Conservation (phyloP, 2,329 filamentous ascomycete genomes). For the Hypomyces perniciosus region DNA sequence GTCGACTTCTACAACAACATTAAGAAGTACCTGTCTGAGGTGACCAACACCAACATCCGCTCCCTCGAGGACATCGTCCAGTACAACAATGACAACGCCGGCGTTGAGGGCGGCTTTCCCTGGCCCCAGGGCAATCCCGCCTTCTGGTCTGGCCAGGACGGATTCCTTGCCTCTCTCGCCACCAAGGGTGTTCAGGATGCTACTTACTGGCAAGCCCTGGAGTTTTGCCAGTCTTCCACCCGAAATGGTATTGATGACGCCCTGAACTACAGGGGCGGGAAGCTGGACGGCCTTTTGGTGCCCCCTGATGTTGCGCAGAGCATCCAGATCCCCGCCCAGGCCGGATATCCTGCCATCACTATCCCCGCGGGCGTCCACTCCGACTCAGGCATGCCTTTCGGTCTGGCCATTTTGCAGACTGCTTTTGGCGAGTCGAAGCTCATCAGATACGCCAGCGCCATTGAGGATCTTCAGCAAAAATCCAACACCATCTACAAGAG, state of each 20-base stretch:
- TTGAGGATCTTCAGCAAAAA: slow-evolving; percentile 50
- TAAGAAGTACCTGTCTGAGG: slow-evolving; percentile 54
- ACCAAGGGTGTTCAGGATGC: slow-evolving; percentile 56
- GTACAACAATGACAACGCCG: slow-evolving; percentile 58
- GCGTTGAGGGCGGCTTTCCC: slow-evolving; percentile 60
- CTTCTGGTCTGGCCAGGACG: slow-evolving; percentile 65
- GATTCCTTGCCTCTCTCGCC: slow-evolving; percentile 57
- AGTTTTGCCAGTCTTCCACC: slow-evolving; percentile 52
- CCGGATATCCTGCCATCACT: slow-evolving; percentile 68
- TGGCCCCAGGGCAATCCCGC: slow-evolving; percentile 50
- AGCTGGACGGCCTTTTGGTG: slow-evolving; percentile 59
- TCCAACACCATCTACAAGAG: slow-evolving; percentile 40
- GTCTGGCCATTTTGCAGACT: slow-evolving; percentile 52
- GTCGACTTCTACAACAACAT: slow-evolving; percentile 62
- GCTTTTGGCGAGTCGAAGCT: slow-evolving; percentile 55
- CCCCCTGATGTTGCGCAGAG: slow-evolving; percentile 63
- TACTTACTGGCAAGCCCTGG: slow-evolving; percentile 61
- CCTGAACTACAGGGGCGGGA: slow-evolving; percentile 39
- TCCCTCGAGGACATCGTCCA: slow-evolving; percentile 60
- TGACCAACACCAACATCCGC: slow-evolving; percentile 54
- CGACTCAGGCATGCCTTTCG: slow-evolving; percentile 54
- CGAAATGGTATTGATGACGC: slow-evolving; percentile 67
- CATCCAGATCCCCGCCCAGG: slow-evolving; percentile 66
- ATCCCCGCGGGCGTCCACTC: slow-evolving; percentile 55
- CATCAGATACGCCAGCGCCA: slow-evolving; percentile 56